Evolutionary conservation across 2,329 filamentous ascomycete species (phyloP), one percentile per base, ranked within the genome.

Genomic region (Phialophora expanda): DNA sequence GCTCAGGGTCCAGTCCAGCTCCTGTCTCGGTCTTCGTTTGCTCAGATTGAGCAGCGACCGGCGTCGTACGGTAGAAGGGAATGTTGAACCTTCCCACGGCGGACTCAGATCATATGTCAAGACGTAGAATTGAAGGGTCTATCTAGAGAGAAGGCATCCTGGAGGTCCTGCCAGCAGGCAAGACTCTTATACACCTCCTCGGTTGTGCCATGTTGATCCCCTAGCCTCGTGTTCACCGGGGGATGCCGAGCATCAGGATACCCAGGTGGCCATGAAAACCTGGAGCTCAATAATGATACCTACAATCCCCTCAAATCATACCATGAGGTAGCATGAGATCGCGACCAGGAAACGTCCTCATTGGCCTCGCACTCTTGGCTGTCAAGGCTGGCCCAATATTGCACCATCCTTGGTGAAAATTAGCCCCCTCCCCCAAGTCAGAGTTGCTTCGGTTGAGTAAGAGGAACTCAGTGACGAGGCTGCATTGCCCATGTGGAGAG

Each of bases 351-450:
- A 56, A 56, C n/a, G 48, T 28, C 8, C 55, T 22, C 32, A 57
- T 38, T 26, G 12, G 14, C 32, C 59, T 22, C 34, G 34, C 30
- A 4, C 9, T 9, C 12, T 60, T 28, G 17, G 32, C 11, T 24
- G 41, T 56, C 4, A 51, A 44, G n/a, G 62, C 12, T 55, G 41
- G 26, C 20, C 20, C 57, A 6, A 12, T 53, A 66, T 68, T 51
- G 63, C 66, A 62, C 66, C 59, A 68, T 68, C 44, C 55, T 63
- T 56, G 55, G 66, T 60, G 46, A 17, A 61, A 60, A 68, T 66
- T 12, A 24, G 46, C 22, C 11, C 20, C 46, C 14, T 12, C 14
- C 34, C 22, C 8, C 46, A 50, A 50, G 46, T 50, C 46, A 50
- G 46, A 20, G 46, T 50, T 50, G n/a, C 17, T 50, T 50, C n/a